These are phyloP conservation scores for Lepidium africanum DNA, from an alignment of 345 rosid genomes.

Conservation along the genomic window DNA sequence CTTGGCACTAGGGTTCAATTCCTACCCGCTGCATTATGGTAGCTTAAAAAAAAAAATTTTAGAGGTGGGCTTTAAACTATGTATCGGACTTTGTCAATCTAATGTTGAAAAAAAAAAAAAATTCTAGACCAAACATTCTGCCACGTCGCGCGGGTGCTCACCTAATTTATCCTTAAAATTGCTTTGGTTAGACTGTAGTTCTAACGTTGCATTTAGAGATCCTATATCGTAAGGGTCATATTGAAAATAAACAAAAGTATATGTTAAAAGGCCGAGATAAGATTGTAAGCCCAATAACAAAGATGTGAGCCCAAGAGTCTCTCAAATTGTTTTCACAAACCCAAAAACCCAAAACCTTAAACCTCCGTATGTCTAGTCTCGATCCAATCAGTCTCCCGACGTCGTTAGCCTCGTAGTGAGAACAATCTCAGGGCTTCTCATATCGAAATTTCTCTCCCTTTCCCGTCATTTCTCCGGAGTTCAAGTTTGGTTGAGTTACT, in stretches of 20 bases:
- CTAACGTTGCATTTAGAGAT: too few species aligned
- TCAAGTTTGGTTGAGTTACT: not conserved
- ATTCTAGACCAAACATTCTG: too few species aligned
- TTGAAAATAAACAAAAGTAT: not conserved
- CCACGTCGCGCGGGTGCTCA: too few species aligned
- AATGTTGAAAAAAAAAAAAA: too few species aligned
- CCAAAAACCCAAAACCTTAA: conserved; percentile 20
- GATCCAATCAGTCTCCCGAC: not conserved
- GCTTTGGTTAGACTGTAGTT: too few species aligned
- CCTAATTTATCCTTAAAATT: too few species aligned
- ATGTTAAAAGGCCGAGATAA: not conserved
- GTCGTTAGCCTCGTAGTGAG: conserved; percentile 17
- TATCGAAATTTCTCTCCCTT: conserved; percentile 13
- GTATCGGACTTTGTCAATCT: too few species aligned
- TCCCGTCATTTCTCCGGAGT: conserved; percentile 1
- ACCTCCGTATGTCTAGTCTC: conserved; percentile 14
- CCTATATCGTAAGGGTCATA: too few species aligned
- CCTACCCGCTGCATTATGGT: too few species aligned
- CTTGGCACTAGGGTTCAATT: too few species aligned
- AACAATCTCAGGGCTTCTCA: conserved; percentile 16
- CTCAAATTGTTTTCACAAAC: not conserved
- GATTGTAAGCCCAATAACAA: not conserved
- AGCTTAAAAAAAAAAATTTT: too few species aligned
- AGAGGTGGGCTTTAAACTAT: too few species aligned
- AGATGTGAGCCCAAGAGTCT: not conserved